Base-by-base conservation (phyloP, 140 eudicot species). In the Anethum foeniculum region DNA sequence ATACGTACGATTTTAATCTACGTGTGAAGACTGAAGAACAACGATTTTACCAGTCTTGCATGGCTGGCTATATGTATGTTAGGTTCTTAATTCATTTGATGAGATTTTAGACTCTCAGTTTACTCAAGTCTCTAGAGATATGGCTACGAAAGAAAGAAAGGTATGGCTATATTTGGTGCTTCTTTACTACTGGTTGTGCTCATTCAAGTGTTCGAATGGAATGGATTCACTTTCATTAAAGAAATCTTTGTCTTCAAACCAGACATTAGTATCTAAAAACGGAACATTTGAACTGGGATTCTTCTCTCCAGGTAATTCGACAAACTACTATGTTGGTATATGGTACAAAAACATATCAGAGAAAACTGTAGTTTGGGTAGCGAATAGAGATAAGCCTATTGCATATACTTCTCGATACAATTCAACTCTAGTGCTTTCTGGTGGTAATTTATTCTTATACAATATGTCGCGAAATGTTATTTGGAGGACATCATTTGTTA, bases 201-300 rank as follows among this genome's bases (percentile, higher is more conserved):
- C n/a, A 16, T 67, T 30, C n/a, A 67, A 5, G 8, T 30, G 3
- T 32, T 67, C 74, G 4, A 67, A 28, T 67, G 74, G 74, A 67
- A 4, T 30, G 43, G 43, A 67, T 28, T 67, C 74, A 28, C 39
- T 67, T 32, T 32, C 74, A 67, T 13, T 5, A 14, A 19, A 32
- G 43, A 67, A 67, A 28, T 32, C 74, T 2, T 5, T 67, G 74
- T 67, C 74, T 5, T 67, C 21, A 32, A 16, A 67, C 74, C 74
- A 67, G 43, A 67, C 74, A 30, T 67, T 67, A 67, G 44, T 67
- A 28, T 67, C 74, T 5, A 30, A 67, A 67, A 67, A 67, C n/a
- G 10, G 74, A 32, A 67, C 74, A 30, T 67, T 67, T 67, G 74
- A 67, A 32, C 43, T 67, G n/a, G 74, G 74, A 67, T 67, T 67